Percentiles rank a stretch among this genome's conserved stretches.
Conservation (phyloP, 169 alveolate genomes). For the Theileria equi region DNA sequence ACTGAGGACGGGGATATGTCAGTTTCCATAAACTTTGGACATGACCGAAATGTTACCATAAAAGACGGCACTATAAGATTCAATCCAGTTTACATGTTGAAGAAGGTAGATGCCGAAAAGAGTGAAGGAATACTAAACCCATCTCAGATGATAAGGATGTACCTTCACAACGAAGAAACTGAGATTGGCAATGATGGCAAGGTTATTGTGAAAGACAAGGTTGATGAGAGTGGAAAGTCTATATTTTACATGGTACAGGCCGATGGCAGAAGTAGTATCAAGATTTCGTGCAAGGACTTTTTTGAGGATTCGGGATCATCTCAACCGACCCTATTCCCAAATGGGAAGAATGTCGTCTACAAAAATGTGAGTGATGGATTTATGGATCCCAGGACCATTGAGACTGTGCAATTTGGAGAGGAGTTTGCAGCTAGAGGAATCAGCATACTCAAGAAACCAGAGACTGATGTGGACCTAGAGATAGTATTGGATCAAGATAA, state of each 20-base stretch:
- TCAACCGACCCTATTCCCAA: conserved; percentile 2
- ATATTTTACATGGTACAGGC: background rate
- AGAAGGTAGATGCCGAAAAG: background rate
- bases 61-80: background rate
- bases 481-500: conserved; percentile 1
- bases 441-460: conserved; percentile 37
- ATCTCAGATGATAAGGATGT: conserved; percentile 1
- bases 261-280: background rate
- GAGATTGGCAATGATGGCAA: background rate
- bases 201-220: background rate
- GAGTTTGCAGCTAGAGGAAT: conserved; percentile 30
- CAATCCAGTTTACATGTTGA: background rate
- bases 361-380: background rate
- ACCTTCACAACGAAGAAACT: background rate
- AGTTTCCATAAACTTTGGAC: no score
- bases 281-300: background rate
- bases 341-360: conserved; percentile 6
- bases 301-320: background rate
- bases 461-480: conserved; percentile 25
- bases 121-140: conserved; percentile 4
- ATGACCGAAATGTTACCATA: background rate
- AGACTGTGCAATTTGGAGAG: conserved; percentile 13
- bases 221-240: background rate
- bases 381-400: conserved; percentile 4
- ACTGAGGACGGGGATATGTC: no score